Percentiles rank a stretch among this genome's conserved stretches.
Evolutionary conservation across 805 yeast species (phyloP).

Genomic region (Wickerhamomyces chambardii): DNA sequence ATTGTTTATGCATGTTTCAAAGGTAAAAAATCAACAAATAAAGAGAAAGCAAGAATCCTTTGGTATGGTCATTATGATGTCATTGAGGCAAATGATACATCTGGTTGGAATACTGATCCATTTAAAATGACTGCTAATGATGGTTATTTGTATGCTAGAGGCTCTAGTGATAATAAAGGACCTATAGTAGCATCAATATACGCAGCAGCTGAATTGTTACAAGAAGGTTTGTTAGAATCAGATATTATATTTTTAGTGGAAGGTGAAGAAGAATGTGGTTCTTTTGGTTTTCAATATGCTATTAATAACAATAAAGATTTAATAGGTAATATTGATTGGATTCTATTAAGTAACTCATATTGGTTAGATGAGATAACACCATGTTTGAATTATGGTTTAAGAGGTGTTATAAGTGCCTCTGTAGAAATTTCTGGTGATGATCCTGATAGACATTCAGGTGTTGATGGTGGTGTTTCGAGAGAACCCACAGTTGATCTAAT

Average conservation of each 20-base stretch:
- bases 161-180: constrained; percentile 93
- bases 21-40: constrained; percentile 23
- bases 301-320: constrained; percentile 38
- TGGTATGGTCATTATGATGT: constrained; percentile 98
- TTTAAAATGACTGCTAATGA: constrained; percentile 66
- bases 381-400: constrained; percentile 85
- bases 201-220: constrained; percentile 69
- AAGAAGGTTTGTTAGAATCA: constrained; percentile 39
- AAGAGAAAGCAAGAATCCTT: constrained; percentile 37
- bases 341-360: constrained; percentile 80
- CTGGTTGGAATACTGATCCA: constrained; percentile 74
- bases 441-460: constrained; percentile 94
- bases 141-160: constrained; percentile 86
- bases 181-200: constrained; percentile 82
- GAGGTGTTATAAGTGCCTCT: constrained; percentile 85
- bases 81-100: constrained; percentile 59
- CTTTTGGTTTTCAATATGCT: constrained; percentile 71
- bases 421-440: constrained; percentile 61
- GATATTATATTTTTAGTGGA: constrained; percentile 83
- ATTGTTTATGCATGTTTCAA: constrained; percentile 70
- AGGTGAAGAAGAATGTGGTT: constrained; percentile 95
- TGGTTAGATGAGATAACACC: constrained; percentile 91
- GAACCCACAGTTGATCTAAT: constrained; percentile 89
- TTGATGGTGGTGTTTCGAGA: constrained; percentile 84
- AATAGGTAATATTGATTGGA: constrained; percentile 80